Percentiles rank a stretch among this genome's conserved stretches.
phyloP scores from a whole-genome alignment of 441 rosid species.

The Croton setiger region DNA sequence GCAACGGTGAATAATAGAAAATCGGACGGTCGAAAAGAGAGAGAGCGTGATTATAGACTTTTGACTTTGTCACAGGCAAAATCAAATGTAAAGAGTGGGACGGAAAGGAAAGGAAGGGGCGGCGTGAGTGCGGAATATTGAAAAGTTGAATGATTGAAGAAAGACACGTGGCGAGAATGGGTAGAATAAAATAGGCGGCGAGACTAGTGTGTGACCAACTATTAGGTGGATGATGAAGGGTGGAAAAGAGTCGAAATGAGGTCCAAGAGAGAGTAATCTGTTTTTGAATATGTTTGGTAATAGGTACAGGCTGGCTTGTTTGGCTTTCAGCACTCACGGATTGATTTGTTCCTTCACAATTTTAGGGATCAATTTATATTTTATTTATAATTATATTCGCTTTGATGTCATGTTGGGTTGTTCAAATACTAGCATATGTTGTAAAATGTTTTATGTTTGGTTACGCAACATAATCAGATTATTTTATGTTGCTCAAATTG shows the following conservation, averaged over 20 bases:
- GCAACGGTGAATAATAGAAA: background rate
- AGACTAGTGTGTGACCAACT: background rate
- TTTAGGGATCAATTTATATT: background rate
- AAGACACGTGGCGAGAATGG: background rate
- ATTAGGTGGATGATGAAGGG: conserved; percentile 1
- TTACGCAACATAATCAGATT: too few species aligned
- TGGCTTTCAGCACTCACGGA: background rate
- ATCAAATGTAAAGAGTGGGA: background rate
- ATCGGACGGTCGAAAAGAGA: background rate
- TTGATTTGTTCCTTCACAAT: background rate
- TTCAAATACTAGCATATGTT: too few species aligned
- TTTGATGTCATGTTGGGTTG: too few species aligned
- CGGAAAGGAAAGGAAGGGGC: background rate
- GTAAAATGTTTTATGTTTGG: too few species aligned
- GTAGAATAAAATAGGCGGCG: background rate
- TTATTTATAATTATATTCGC: too few species aligned
- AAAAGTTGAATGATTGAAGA: background rate
- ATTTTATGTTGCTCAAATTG: too few species aligned
- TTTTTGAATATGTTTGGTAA: background rate
- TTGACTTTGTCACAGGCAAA: background rate
- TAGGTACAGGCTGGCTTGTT: conserved; percentile 15
- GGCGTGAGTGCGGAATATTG: background rate
- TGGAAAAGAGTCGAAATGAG: background rate
- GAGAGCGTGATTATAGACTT: background rate
- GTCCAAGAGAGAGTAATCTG: background rate